Evolutionary conservation across 306 rosid genomes (phyloP), one percentile per base, ranked within the genome.

Genomic region (Calophaca sinica): DNA sequence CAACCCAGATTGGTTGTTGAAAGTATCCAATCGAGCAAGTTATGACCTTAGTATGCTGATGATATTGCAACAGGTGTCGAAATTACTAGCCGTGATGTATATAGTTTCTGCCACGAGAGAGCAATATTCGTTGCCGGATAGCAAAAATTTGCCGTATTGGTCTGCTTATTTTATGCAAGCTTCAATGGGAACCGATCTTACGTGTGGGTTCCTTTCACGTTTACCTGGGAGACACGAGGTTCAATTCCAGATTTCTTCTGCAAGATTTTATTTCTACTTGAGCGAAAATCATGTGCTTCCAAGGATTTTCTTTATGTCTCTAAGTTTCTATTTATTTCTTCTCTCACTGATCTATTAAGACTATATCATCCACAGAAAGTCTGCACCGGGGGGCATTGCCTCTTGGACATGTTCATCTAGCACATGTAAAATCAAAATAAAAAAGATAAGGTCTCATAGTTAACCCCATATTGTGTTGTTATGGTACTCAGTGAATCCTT

Each of bases 91-190:
- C 63, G 80, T 84, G 51, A 32, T 90, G 67, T 82, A 74, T 70
- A 69, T 86, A 45, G 82, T 87, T 80, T 87, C 94, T 68, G 69
- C 94, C 59, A 72, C 81, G 8, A 85, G 75, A 13, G 87, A 85
- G 75, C 72, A 67, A 53, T 84, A 86, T 78, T 85, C 90, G 10
- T 70, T 90, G 81, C 60, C 92, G 60, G 76, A 89, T 65, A 70
- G 83, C 77, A 79, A 84, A 70, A 59, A 48, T 42, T 79, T 92
- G 81, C 76, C 79, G 13, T 82, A 84, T 32, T 92, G 96, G 98
- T 93, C 94, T 59, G 84, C 96, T 45, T 92, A 87, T 80, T 92
- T 90, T 74, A 94, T 88, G 68, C 96, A 92, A 87, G 96, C 98
- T 73, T 92, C 98, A 13, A 77, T 90, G 75, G 98, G 96, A 53